Evolutionary conservation across 768 basidiomycete species (phyloP).

Genomic region (Epithele typhae): DNA sequence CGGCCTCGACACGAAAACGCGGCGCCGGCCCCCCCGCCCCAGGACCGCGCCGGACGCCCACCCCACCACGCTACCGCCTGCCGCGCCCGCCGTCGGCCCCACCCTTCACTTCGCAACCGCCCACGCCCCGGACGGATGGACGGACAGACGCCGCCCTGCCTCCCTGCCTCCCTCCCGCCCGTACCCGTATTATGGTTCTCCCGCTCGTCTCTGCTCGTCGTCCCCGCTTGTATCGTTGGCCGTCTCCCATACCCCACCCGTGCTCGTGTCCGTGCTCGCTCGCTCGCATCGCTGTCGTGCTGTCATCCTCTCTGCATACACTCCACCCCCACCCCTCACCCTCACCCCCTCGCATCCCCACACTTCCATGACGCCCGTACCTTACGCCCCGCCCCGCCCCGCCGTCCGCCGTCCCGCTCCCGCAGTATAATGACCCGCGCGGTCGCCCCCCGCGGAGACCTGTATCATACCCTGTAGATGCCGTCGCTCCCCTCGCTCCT

Average conservation of each 20-base stretch:
- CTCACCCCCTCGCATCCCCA: too few species aligned
- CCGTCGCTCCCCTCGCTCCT: background rate
- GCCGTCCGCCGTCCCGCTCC: background rate
- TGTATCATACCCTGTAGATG: conserved; percentile 1
- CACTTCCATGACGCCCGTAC: too few species aligned
- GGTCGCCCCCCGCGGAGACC: background rate
- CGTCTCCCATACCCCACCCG: too few species aligned
- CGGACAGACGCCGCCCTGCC: background rate
- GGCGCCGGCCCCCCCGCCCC: background rate
- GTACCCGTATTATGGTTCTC: background rate
- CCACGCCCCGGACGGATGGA: too few species aligned
- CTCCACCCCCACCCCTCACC: background rate
- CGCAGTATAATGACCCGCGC: background rate
- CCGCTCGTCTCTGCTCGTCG: background rate
- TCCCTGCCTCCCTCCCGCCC: background rate
- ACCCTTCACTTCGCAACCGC: too few species aligned
- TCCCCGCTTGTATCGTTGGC: too few species aligned
- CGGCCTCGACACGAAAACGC: background rate
- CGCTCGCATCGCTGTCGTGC: background rate
- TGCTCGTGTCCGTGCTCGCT: background rate
- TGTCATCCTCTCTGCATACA: conserved; percentile 1
- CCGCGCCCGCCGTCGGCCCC: too few species aligned
- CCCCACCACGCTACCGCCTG: too few species aligned
- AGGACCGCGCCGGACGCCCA: too few species aligned
- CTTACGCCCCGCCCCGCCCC: background rate